These are phyloP conservation scores for Pseudogymnoascus destructans DNA, from an alignment of 2,329 filamentous ascomycete genomes.

Conservation along the genomic window DNA sequence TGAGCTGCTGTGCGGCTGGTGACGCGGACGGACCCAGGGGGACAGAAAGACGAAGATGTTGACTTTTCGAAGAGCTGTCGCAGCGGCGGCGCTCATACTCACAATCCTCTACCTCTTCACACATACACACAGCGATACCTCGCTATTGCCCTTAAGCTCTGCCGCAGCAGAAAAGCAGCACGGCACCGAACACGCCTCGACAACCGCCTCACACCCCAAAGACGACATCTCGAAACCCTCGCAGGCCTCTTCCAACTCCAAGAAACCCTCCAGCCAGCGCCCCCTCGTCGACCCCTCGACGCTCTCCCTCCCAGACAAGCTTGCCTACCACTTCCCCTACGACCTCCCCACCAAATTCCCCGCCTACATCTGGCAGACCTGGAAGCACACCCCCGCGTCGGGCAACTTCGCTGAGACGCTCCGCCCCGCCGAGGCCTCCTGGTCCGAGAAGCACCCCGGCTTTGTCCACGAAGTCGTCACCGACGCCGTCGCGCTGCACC, in stretches of 20 bases:
- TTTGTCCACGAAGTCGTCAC: slow-evolving; percentile 96
- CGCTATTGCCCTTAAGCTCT: neutral
- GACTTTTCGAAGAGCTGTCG: slow-evolving; percentile 62
- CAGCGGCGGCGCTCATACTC: slow-evolving; percentile 56
- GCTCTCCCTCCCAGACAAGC: slow-evolving; percentile 54
- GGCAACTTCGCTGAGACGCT: slow-evolving; percentile 62
- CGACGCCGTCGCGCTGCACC: slow-evolving; percentile 69
- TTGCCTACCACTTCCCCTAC: slow-evolving; percentile 90
- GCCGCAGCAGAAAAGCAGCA: slow-evolving; percentile 14
- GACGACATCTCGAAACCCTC: slow-evolving; percentile 11
- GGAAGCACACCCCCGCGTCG: slow-evolving; percentile 75
- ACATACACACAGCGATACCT: slow-evolving; percentile 37
- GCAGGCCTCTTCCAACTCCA: slow-evolving; percentile 28
- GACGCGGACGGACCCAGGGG: neutral
- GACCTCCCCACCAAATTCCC: slow-evolving; percentile 81
- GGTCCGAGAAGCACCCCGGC: slow-evolving; percentile 73
- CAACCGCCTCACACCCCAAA: slow-evolving; percentile 11
- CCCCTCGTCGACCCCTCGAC: slow-evolving; percentile 10
- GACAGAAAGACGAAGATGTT: slow-evolving; percentile 43
- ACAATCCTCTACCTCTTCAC: slow-evolving; percentile 58
- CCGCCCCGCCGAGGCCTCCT: slow-evolving; percentile 74
- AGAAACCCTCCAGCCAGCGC: slow-evolving; percentile 40
- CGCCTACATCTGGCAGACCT: slow-evolving; percentile 98
- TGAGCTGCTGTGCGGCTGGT: slow-evolving; percentile 2
- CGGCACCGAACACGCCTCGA: slow-evolving; percentile 25